Base-by-base conservation (phyloP, 495 filamentous ascomycete species). In the Aspergillus mulundensis region DNA sequence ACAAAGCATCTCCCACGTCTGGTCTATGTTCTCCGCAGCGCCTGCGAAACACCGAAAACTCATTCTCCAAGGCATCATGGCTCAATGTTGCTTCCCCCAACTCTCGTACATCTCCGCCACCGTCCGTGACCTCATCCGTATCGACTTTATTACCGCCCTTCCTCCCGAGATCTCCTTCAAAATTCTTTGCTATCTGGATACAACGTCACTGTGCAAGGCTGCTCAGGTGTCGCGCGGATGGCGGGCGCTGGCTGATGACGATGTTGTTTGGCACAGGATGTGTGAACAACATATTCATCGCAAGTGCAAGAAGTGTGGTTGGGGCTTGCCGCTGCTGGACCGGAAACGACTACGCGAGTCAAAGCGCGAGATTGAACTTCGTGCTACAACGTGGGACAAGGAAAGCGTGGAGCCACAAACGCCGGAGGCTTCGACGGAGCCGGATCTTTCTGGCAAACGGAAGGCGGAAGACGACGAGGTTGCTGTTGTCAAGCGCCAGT, bases 241-340 rank as follows among this genome's bases (percentile, higher is more conserved):
- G 94, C 82, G 88, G 54, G 79, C 79, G 49, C 70, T 99, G 23
- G 94, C 94, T 2, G 95, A 97, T 67, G 91, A 96, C 65, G 93
- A 99, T 71, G 87, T 96, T 21, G 94, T 99, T 2, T 99, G 94
- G 94, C 93, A 97, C 61, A 87, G 86, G 53, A 97, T 99, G 93
- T 99, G 94, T 65, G 92, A 97, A 74, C 94, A 99, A 64, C 94
- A 99, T 64, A 97, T 96, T 51, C 90, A 94, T 62, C 81, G 92
- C 47, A 97, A 96, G 68, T 99, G 94, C 72, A 91, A 85, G 46
- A 97, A 96, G 66, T 99, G 94, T 65, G 93, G 95, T 15, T 96
- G 90, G 91, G 94, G 94, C 3, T 69, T 99, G 44, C 94, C 94
- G 42, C 75, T 94, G 45, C 68, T 98, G 52, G 94, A 97, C 61